phyloP scores from a whole-genome alignment of 441 rosid species.

The Arabidopsis hybrid region DNA sequence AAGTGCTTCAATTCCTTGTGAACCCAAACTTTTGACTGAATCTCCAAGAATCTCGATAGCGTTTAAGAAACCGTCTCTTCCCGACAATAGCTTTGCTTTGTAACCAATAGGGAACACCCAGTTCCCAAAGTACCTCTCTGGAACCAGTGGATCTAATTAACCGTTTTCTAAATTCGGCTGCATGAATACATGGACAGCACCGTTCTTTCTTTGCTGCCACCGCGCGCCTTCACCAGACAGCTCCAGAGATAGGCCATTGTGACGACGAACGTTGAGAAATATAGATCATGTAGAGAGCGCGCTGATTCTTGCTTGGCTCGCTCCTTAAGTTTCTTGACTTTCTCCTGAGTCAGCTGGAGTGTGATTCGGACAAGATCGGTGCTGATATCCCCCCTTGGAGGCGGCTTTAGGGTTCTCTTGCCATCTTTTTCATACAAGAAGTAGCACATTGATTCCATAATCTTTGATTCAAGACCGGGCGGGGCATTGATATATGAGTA shows the following conservation, averaged over 20 bases:
- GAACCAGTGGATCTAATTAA: slow-evolving; percentile 35
- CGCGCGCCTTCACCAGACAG: slow-evolving; percentile 43
- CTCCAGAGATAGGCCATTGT: slow-evolving; percentile 31
- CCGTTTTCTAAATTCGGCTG: slow-evolving; percentile 28
- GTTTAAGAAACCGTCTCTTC: slow-evolving; percentile 25
- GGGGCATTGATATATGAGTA: slow-evolving; percentile 14
- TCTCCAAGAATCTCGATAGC: slow-evolving; percentile 31
- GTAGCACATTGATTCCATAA: slow-evolving; percentile 12
- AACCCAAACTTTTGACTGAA: slow-evolving; percentile 8
- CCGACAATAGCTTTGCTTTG: slow-evolving; percentile 20
- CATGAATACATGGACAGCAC: slow-evolving; percentile 7
- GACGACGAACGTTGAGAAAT: slow-evolving; percentile 24
- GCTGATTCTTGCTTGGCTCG: slow-evolving; percentile 7
- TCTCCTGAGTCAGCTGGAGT: slow-evolving; percentile 19
- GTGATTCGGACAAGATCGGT: slow-evolving; percentile 35
- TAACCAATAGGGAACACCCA: neutral
- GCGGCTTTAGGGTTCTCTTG: slow-evolving; percentile 15
- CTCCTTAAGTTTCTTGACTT: slow-evolving; percentile 28
- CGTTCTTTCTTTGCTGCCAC: slow-evolving; percentile 4
- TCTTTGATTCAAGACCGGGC: slow-evolving; percentile 2
- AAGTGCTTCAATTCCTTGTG: neutral
- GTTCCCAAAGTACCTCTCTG: slow-evolving; percentile 50
- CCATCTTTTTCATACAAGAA: neutral
- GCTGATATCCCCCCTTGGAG: neutral
- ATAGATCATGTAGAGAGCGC: neutral